Evolutionary conservation across 1,284 basidiomycete species (phyloP).

Genomic region (Sutorius eximius): DNA sequence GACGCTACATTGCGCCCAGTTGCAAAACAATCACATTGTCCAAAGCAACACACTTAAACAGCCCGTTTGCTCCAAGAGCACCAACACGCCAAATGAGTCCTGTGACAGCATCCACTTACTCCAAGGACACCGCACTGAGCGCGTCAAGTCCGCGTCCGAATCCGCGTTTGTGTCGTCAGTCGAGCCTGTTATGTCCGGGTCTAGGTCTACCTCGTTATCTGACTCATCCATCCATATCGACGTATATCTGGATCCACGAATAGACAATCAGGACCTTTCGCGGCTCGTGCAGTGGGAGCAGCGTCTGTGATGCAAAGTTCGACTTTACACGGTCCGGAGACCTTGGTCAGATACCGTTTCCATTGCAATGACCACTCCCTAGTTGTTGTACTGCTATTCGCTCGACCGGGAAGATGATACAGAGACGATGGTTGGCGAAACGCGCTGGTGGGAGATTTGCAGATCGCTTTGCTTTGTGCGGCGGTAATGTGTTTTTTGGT

Average conservation of each 20-base stretch:
- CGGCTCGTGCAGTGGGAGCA: neutral
- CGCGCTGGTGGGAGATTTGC: neutral
- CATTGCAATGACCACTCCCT: neutral
- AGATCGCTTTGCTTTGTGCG: neutral
- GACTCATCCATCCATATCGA: neutral
- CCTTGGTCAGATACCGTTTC: neutral
- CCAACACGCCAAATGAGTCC: neutral
- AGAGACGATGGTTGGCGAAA: neutral
- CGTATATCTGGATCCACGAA: slow-evolving; percentile 1
- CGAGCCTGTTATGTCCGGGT: neutral
- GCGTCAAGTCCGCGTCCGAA: neutral
- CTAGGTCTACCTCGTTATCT: neutral
- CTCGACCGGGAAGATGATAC: neutral
- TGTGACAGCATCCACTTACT: neutral
- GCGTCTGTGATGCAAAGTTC: neutral
- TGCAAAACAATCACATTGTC: neutral
- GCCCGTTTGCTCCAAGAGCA: neutral
- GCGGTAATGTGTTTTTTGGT: neutral
- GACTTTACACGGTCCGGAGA: neutral
- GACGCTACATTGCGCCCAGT: neutral
- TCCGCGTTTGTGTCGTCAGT: neutral
- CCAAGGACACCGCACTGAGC: neutral
- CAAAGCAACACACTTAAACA: neutral
- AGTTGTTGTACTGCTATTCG: neutral
- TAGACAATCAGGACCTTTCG: slow-evolving; percentile 4